A percentile compares a stretch with the other conserved stretches of the same genome.
Conservation (phyloP, 2,329 filamentous ascomycete species). For the Neofusicoccum kwambonambiense region DNA sequence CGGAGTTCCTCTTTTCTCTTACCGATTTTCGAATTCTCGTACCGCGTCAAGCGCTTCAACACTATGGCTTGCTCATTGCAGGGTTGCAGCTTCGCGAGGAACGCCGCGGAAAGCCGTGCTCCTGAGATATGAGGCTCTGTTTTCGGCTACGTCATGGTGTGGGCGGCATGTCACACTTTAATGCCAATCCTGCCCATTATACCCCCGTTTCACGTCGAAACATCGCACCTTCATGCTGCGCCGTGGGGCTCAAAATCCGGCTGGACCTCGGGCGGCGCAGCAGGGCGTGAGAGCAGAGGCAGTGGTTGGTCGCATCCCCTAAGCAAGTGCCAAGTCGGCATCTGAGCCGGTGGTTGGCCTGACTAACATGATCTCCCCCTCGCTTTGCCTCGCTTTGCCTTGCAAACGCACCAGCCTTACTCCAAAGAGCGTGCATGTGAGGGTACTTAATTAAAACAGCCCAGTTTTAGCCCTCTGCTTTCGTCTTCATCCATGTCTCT, state of each 20-base stretch:
- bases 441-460: background rate
- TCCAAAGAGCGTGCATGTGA: background rate
- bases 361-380: background rate
- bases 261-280: background rate
- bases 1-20: too few relatives aligned
- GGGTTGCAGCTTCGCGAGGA: too few relatives aligned
- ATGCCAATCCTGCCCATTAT: background rate
- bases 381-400: background rate
- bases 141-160: background rate
- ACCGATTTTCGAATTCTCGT: too few relatives aligned
- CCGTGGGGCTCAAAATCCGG: background rate
- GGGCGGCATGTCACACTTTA: background rate
- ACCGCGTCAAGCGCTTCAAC: background rate
- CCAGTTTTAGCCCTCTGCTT: background rate
- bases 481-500: background rate
- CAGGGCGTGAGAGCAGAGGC: background rate
- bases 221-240: background rate
- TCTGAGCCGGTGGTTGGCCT: background rate
- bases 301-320: background rate
- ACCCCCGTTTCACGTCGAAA: background rate
- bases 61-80: too few relatives aligned
- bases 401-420: background rate
- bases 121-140: too few relatives aligned
- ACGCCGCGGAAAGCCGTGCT: too few relatives aligned
- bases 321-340: conserved; percentile 1